Evolutionary conservation across 345 rosid species (phyloP), one percentile per base, ranked within the genome.

Genomic region (Lepidium africanum): DNA sequence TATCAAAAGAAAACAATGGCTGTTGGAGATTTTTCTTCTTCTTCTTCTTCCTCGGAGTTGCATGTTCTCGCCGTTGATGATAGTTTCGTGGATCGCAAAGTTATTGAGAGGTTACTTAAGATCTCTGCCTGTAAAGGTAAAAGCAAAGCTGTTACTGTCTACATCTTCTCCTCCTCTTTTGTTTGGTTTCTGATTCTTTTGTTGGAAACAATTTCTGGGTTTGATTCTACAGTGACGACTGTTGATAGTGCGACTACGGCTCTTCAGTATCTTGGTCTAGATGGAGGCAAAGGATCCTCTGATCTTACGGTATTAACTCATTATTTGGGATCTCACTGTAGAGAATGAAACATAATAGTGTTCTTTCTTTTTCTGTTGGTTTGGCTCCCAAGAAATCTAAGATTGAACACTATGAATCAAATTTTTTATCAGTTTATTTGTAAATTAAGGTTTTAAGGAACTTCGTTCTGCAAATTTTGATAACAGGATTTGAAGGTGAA

Each of bases 11-110:
- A 11, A 25, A 16, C 54, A 32, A 79, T 71, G 81, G 69, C 74
- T 7, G 70, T 76, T 12, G 76, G 70, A 17, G 84, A 82, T 32
- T 42, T 72, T 3, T 10, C 51, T 43, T 43, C 65, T 23, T 52
- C 68, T 21, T 65, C 72, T 46, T 36, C 59, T 43, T 71, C 81
- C 14, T 76, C 76, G 71, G 90, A 92, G 84, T 76, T 92, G 17
- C 98, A 92, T 74, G 98, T 92, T 80, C 90, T 92, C 5, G 98
- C 96, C 5, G 98, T 92, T 0, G 98, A 92, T 77, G 98, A 92
- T 63, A 92, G 91, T 46, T 65, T 74, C 9, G 89, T 89, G 1
- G 96, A 92, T 67, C 81, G 96, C 38, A 89, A 84, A 48, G 82
- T 92, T 41, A 86, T 92, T 47, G 96, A 92, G 59, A 80, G 88